These are phyloP conservation scores for Sphagnum fallax DNA, from an alignment of 228 moss, liverwort and hornwort genomes.

Conservation along the genomic window DNA sequence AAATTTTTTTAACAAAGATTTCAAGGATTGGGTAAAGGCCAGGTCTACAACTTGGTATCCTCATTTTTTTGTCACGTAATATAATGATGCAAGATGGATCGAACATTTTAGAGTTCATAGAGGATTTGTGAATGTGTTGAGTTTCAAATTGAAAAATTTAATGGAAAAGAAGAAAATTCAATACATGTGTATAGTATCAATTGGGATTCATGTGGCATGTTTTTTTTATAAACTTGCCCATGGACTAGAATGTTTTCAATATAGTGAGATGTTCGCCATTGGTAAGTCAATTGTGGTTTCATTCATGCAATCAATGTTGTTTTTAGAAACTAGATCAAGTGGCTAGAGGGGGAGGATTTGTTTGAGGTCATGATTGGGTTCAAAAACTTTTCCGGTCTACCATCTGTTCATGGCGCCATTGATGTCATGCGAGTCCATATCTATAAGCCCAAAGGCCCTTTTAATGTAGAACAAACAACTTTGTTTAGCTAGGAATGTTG, in stretches of 20 bases:
- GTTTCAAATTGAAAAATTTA: neutral
- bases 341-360: neutral
- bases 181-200: neutral
- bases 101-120: neutral
- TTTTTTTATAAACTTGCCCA: neutral
- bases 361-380: neutral
- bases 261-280: neutral
- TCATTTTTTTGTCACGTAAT: neutral
- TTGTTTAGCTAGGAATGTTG: too few relatives aligned
- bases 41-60: neutral
- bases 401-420: neutral
- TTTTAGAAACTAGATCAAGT: neutral
- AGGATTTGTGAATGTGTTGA: neutral
- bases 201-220: neutral
- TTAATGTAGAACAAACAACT: neutral
- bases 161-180: neutral
- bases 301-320: neutral
- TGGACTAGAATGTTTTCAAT: neutral
- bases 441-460: neutral
- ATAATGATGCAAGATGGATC: neutral
- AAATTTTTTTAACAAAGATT: neutral
- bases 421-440: neutral
- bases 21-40: neutral
- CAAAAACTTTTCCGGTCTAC: neutral
- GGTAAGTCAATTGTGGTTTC: neutral